Evolutionary conservation across 129 eudicot genomes (phyloP), one percentile per base, ranked within the genome.

Genomic region (Flaveria sonorensis): DNA sequence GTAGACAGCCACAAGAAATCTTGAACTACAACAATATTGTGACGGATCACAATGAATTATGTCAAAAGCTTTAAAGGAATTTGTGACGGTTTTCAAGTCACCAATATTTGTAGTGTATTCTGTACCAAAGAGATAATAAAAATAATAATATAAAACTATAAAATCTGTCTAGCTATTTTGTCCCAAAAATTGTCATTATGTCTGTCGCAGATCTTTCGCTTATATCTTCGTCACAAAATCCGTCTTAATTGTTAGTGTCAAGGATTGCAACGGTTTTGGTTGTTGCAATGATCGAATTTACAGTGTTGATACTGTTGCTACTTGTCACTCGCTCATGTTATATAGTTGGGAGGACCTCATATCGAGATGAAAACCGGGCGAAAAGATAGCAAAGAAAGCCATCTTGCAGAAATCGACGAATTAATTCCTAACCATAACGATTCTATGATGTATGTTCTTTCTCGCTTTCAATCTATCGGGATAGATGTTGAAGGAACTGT

Each of bases 301-400:
- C 14, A 48, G 16, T 47, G 53, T 14, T 48, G 18, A 48, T 13
- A 16, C 18, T 1, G 2, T 48, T 36, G 10, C 51, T 14, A 7
- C 21, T 12, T 36, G 65, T 75, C 26, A 64, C 32, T 82, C 16
- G 23, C 1, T 36, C 62, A 45, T 81, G 52, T 23, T 59, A 36
- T 68, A 2, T 46, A 92, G 98, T 72, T 93, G 71, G 91, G 96
- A 80, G 98, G 96, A 47, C 98, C 98, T 6, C 85, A 3, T 9
- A 84, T 90, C 10, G 92, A 83, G 18, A 90, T 93, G 95, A 93
- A 88, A 83, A 90, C 98, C 0, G 98, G 98, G 28, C 71, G 97
- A 18, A 83, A 50, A 40, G 98, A 93, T 55, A 86, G 96, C 83
- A 89, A 78, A 62, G 79, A 71, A 64, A 90, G 95, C 52, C 74